phyloP scores from a whole-genome alignment of 441 rosid species.

The Brassica hybrid region DNA sequence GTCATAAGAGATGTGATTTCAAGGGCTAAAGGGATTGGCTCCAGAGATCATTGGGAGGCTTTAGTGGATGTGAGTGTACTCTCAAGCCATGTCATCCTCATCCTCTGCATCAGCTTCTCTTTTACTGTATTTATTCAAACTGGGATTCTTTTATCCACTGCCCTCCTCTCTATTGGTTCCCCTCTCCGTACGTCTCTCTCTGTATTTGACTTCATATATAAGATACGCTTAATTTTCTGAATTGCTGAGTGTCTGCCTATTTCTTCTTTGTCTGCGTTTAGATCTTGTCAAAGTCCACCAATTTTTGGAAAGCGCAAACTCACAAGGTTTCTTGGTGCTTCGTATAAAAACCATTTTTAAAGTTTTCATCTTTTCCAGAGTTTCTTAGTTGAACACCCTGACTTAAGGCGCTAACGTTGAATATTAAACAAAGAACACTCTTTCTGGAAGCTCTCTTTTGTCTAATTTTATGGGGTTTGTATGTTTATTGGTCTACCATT shows the following conservation, averaged over 20 bases:
- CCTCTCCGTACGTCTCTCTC: conserved; percentile 76
- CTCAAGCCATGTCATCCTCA: conserved; percentile 80
- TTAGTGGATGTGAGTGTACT: conserved; percentile 52
- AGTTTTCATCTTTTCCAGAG: too few relatives aligned
- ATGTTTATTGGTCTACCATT: conserved; percentile 73
- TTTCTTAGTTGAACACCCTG: too few relatives aligned
- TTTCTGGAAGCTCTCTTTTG: neutral
- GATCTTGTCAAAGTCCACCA: conserved; percentile 59
- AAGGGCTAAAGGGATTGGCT: conserved; percentile 35
- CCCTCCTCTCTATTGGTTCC: conserved; percentile 88
- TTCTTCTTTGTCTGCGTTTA: conserved; percentile 32
- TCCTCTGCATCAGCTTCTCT: conserved; percentile 69
- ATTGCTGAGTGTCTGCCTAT: neutral
- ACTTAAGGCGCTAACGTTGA: too few relatives aligned
- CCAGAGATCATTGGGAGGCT: conserved; percentile 66
- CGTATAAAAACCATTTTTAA: conserved; percentile 75
- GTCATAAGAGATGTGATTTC: neutral
- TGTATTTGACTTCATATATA: too few relatives aligned
- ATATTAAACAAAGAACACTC: too few relatives aligned
- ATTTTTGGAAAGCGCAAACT: conserved; percentile 71
- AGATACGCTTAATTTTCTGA: too few relatives aligned
- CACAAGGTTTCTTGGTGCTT: conserved; percentile 65
- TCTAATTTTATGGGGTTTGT: conserved; percentile 20
- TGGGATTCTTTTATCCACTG: conserved; percentile 74
- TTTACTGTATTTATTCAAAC: conserved; percentile 66